These are phyloP conservation scores for Tuber aestivum DNA, from an alignment of 495 filamentous ascomycete species.

Conservation along the genomic window DNA sequence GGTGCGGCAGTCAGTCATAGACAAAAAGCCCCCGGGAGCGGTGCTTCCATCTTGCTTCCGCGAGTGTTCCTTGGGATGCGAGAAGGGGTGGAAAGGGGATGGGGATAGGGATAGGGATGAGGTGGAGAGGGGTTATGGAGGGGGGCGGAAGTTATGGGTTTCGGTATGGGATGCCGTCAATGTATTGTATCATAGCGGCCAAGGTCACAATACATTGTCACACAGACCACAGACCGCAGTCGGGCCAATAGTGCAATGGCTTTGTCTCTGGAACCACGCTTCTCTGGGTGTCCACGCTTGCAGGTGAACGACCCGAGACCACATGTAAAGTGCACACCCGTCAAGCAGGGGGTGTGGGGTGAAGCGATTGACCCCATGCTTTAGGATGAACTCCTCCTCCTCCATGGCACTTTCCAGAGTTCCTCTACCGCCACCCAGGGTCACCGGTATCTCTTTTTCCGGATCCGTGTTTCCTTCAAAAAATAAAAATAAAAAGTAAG, in stretches of 20 bases:
- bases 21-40: conserved; percentile 21
- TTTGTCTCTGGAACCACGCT: conserved; percentile 22
- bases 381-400: background rate
- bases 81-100: conserved; percentile 10
- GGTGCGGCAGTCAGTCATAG: conserved; percentile 11
- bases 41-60: conserved; percentile 35
- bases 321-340: conserved; percentile 14
- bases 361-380: conserved; percentile 23
- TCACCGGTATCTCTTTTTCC: too few relatives aligned
- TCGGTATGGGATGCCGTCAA: too few relatives aligned
- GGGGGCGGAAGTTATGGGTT: background rate
- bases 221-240: conserved; percentile 27
- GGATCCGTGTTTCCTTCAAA: too few relatives aligned
- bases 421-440: too few relatives aligned
- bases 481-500: too few relatives aligned
- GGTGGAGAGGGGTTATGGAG: background rate
- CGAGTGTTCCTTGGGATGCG: conserved; percentile 29
- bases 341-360: conserved; percentile 14
- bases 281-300: conserved; percentile 19
- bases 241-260: conserved; percentile 21
- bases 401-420: too few relatives aligned
- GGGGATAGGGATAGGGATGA: too few relatives aligned
- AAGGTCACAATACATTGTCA: conserved; percentile 12
- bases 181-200: background rate
- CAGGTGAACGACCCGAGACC: conserved; percentile 23